A percentile compares a stretch with the other conserved stretches of the same genome.
Conservation (phyloP, 2,329 filamentous ascomycete genomes). For the Neofusicoccum sp. region DNA sequence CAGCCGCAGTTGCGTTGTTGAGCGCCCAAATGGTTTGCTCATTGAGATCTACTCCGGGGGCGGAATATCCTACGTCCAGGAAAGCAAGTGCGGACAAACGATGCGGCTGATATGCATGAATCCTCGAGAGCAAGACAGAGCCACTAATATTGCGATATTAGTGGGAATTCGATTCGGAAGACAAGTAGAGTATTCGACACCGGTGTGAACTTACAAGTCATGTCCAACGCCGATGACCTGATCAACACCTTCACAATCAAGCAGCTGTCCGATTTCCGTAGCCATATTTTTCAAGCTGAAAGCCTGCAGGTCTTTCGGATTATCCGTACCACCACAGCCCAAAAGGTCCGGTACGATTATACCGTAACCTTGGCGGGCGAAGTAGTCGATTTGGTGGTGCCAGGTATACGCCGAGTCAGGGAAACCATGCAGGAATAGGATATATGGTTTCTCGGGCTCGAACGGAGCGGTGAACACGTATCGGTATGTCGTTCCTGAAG, state of each 20-base stretch:
- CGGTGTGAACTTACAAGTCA: too few species aligned
- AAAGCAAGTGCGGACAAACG: background rate
- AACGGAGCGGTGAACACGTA: too few species aligned
- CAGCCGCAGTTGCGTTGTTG: background rate
- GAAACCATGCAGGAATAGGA: constrained; percentile 52
- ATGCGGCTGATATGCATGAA: background rate
- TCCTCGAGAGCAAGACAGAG: background rate
- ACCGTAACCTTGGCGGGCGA: constrained; percentile 41
- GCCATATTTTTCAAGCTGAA: too few species aligned
- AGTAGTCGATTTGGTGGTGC: constrained; percentile 45
- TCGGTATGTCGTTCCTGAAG: too few species aligned
- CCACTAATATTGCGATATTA: background rate
- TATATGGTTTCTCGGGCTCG: too few species aligned
- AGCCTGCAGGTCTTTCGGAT: too few species aligned
- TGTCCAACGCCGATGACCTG: too few species aligned
- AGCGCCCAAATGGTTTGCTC: background rate
- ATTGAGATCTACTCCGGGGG: background rate
- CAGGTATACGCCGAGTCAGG: constrained; percentile 52
- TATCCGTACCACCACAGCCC: constrained; percentile 39
- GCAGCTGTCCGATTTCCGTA: too few species aligned
- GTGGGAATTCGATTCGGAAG: background rate
- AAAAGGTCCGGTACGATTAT: constrained; percentile 44
- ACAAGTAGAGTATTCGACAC: background rate
- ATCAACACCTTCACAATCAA: too few species aligned
- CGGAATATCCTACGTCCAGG: background rate